phyloP scores from a whole-genome alignment of 1,139 yeast species.

The Suhomyces taliae region DNA sequence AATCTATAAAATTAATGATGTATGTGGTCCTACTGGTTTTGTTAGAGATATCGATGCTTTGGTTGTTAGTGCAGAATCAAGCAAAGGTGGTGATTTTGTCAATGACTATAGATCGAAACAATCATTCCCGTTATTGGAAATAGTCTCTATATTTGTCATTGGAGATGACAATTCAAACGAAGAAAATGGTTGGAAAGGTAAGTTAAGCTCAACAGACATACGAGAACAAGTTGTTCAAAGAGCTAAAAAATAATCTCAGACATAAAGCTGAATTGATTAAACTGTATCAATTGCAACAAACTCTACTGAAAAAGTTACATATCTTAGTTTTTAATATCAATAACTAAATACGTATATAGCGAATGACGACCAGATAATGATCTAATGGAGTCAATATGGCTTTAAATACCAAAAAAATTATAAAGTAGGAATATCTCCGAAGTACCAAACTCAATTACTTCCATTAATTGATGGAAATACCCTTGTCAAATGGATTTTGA shows the following conservation, averaged over 20 bases:
- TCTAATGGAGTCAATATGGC: too few species aligned
- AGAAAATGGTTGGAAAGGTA: constrained; percentile 57
- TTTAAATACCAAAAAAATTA: too few species aligned
- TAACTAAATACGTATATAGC: background rate
- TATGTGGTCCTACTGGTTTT: constrained; percentile 94
- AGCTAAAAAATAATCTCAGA: background rate
- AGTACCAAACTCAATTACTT: too few species aligned
- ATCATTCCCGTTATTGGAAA: constrained; percentile 52
- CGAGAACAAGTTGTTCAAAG: constrained; percentile 22
- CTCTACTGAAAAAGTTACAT: background rate
- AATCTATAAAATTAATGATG: constrained; percentile 66
- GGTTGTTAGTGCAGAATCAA: constrained; percentile 78
- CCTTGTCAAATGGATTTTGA: constrained; percentile 52
- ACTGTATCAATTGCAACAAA: too few species aligned
- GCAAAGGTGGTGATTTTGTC: constrained; percentile 69
- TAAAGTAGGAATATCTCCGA: too few species aligned
- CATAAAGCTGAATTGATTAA: too few species aligned
- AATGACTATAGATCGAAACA: constrained; percentile 61
- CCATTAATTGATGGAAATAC: constrained; percentile 50
- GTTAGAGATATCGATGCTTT: constrained; percentile 73
- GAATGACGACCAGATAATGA: background rate
- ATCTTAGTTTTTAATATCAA: background rate
- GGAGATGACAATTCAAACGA: constrained; percentile 52
- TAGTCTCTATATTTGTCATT: constrained; percentile 68
- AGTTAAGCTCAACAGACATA: constrained; percentile 77